Evolutionary conservation across 306 rosid genomes (phyloP).

Genomic region (Quercus berberidifolia): DNA sequence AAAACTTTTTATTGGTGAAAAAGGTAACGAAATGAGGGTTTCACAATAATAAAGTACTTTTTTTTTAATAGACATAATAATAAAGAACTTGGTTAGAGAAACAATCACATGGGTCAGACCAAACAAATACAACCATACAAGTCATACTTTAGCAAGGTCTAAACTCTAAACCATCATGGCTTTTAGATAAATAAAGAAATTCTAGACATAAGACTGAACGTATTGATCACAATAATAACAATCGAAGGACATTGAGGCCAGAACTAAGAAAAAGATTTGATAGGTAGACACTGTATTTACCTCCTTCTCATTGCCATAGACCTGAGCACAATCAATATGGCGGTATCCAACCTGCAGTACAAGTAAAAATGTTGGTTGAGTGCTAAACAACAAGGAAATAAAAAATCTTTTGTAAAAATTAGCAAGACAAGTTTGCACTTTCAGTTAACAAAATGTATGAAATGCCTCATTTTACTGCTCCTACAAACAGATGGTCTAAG

Average conservation of each 20-base stretch:
- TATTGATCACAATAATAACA: not conserved
- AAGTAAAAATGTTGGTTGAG: not conserved
- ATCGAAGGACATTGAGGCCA: not conserved
- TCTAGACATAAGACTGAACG: not conserved
- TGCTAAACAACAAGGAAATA: not conserved
- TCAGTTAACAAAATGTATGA: too few relatives aligned
- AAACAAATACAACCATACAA: not conserved
- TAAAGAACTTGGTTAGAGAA: too few relatives aligned
- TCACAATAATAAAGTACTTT: too few relatives aligned
- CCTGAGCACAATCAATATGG: conserved; percentile 82
- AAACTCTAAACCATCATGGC: not conserved
- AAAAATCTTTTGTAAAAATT: not conserved
- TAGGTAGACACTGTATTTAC: not conserved
- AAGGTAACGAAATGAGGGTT: too few relatives aligned
- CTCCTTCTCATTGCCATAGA: conserved; percentile 55
- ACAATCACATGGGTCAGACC: too few relatives aligned
- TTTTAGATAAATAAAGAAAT: not conserved
- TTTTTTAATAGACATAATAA: too few relatives aligned
- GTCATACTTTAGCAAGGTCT: not conserved
- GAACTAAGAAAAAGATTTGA: too few relatives aligned
- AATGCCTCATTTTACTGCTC: too few relatives aligned
- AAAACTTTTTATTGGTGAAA: too few relatives aligned
- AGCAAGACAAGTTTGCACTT: too few relatives aligned
- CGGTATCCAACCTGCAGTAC: conserved; percentile 64
- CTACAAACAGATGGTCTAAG: too few relatives aligned